Percentiles rank a stretch among this genome's conserved stretches.
Evolutionary conservation across 495 filamentous ascomycete species (phyloP).

Genomic region (Tetracladium setigerum): DNA sequence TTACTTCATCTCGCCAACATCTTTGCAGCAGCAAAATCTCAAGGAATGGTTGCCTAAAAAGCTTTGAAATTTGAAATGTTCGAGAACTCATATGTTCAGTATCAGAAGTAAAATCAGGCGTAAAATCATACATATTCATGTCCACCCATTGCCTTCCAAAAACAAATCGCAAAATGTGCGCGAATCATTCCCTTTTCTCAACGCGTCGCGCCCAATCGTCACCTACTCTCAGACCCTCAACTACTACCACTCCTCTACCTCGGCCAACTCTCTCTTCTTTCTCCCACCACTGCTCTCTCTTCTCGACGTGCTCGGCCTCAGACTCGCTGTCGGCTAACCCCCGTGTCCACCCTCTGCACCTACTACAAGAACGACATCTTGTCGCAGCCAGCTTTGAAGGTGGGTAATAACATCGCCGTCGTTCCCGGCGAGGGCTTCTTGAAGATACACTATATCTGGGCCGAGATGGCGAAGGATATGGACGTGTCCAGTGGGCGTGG

Average conservation of each 20-base stretch:
- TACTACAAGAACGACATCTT: constrained; percentile 72
- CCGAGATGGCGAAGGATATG: constrained; percentile 78
- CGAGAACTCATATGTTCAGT: not conserved
- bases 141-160: too few species aligned
- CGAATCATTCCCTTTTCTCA: constrained; percentile 56
- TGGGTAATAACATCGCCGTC: constrained; percentile 61
- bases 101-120: too few species aligned
- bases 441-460: constrained; percentile 78
- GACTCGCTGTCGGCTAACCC: constrained; percentile 88
- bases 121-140: too few species aligned
- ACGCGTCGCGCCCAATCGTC: constrained; percentile 80
- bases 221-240: constrained; percentile 66
- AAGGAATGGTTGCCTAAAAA: too few species aligned
- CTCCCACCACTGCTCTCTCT: constrained; percentile 75
- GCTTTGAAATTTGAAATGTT: not conserved
- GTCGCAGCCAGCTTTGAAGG: constrained; percentile 77
- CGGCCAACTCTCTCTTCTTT: constrained; percentile 71
- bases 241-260: constrained; percentile 78
- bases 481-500: constrained; percentile 63
- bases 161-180: constrained; percentile 6
- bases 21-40: too few species aligned
- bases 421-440: constrained; percentile 66
- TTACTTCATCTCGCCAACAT: too few species aligned
- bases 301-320: constrained; percentile 55
- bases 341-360: constrained; percentile 78